phyloP scores from a whole-genome alignment of 768 basidiomycete genomes.

The Lentinula lateritia region DNA sequence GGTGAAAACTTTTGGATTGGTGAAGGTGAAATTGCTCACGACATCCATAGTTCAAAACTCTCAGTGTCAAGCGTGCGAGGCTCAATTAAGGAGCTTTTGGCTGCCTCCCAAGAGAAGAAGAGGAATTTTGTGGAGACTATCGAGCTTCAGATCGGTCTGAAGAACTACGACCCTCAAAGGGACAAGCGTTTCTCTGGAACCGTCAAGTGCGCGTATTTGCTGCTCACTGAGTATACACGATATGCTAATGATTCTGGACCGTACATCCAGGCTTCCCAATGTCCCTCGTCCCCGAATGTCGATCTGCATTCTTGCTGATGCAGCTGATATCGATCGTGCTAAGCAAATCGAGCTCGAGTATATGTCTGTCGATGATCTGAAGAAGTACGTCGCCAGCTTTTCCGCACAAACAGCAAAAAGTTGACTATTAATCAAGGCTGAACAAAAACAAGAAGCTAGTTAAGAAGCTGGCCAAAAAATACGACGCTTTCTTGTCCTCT shows the following conservation, averaged over 20 bases:
- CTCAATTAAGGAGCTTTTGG: slow-evolving; percentile 88
- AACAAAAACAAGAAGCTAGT: slow-evolving; percentile 99
- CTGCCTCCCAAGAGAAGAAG: slow-evolving; percentile 81
- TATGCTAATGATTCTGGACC: slow-evolving; percentile 5
- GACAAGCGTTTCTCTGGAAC: slow-evolving; percentile 99
- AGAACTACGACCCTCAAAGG: slow-evolving; percentile 99
- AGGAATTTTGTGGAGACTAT: slow-evolving; percentile 96
- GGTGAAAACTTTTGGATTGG: neutral
- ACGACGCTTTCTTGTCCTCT: slow-evolving; percentile 97
- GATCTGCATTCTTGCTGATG: slow-evolving; percentile 99
- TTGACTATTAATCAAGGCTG: slow-evolving; percentile 44
- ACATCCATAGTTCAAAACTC: slow-evolving; percentile 53
- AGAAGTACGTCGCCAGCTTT: slow-evolving; percentile 64
- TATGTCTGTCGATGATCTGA: slow-evolving; percentile 99
- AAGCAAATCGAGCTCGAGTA: slow-evolving; percentile 98
- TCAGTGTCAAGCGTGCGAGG: slow-evolving; percentile 99
- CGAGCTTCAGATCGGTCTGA: slow-evolving; percentile 93
- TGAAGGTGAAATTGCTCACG: neutral
- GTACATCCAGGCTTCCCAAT: slow-evolving; percentile 70
- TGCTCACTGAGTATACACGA: neutral
- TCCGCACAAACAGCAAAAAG: neutral
- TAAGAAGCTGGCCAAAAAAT: slow-evolving; percentile 99
- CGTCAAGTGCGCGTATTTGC: slow-evolving; percentile 64
- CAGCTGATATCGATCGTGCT: slow-evolving; percentile 96
- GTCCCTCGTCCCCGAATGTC: slow-evolving; percentile 99